Evolutionary conservation across 306 rosid species (phyloP).

Genomic region (Clitoria ternatea): DNA sequence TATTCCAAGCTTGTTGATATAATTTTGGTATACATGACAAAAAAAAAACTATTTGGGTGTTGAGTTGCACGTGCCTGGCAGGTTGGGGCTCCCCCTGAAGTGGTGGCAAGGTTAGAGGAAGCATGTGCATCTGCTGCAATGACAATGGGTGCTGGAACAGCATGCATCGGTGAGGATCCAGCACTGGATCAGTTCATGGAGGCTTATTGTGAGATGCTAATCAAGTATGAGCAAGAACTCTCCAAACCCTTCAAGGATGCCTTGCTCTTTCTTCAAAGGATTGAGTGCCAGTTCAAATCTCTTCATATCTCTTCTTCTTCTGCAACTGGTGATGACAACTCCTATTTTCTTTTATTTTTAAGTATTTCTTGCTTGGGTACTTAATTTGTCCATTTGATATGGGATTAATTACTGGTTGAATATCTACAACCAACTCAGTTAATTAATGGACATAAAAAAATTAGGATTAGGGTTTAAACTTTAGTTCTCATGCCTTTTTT

Average conservation of each 20-base stretch:
- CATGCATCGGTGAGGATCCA: slow-evolving; percentile 42
- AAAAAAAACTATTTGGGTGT: no score
- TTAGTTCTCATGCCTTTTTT: no score
- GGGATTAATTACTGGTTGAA: background rate
- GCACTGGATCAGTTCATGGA: slow-evolving; percentile 94
- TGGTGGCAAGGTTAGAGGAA: slow-evolving; percentile 67
- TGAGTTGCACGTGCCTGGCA: background rate
- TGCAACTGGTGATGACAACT: slow-evolving; percentile 41
- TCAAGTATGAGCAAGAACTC: slow-evolving; percentile 77
- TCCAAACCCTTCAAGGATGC: slow-evolving; percentile 89
- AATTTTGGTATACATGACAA: no score
- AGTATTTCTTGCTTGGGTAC: background rate
- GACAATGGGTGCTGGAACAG: slow-evolving; percentile 6
- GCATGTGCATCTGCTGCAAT: slow-evolving; percentile 51
- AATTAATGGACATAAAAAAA: no score
- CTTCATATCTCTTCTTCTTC: slow-evolving; percentile 57
- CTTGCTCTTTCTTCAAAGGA: slow-evolving; percentile 64
- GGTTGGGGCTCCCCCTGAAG: slow-evolving; percentile 92
- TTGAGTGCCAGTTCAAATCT: slow-evolving; percentile 70
- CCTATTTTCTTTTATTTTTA: background rate
- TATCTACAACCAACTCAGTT: no score
- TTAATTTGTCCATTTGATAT: background rate
- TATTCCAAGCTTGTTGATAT: background rate
- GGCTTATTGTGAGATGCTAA: slow-evolving; percentile 91
- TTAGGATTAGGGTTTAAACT: no score